Evolutionary conservation across 225 moss, liverwort and hornwort genomes (phyloP).

Genomic region (Marchantia paleacea): DNA sequence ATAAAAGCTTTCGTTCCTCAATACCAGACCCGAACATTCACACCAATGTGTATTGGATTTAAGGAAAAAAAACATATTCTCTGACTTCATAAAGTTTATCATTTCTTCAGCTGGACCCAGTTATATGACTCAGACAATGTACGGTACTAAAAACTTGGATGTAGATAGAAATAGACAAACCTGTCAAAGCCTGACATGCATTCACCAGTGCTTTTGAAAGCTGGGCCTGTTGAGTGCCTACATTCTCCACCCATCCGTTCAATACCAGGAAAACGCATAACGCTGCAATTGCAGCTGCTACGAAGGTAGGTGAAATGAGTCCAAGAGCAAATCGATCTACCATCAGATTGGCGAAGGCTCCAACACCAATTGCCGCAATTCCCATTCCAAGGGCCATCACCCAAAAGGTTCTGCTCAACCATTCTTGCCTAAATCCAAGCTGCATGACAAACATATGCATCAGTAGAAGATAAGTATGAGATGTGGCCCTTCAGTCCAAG

Average conservation of each 20-base stretch:
- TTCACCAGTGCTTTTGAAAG: constrained; percentile 45
- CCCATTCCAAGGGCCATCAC: constrained; percentile 66
- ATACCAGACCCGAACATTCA: background rate
- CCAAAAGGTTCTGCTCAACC: constrained; percentile 83
- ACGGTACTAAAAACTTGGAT: background rate
- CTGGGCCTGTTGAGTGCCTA: constrained; percentile 40
- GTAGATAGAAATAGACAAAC: constrained; percentile 27
- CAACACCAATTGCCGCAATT: constrained; percentile 52
- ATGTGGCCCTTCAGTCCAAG: too few relatives aligned
- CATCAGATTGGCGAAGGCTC: constrained; percentile 36
- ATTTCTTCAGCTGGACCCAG: background rate
- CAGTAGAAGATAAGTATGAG: background rate
- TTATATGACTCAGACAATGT: background rate
- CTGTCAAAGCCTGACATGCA: constrained; percentile 51
- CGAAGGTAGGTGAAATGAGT: constrained; percentile 52
- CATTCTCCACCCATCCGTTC: constrained; percentile 59
- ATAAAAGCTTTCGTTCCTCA: too few relatives aligned
- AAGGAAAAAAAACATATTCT: background rate
- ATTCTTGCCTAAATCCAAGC: constrained; percentile 93
- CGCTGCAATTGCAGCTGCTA: constrained; percentile 47
- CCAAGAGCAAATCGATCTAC: constrained; percentile 56
- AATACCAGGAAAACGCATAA: constrained; percentile 47
- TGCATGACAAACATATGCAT: constrained; percentile 22
- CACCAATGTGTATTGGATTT: background rate
- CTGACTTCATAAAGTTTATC: background rate